Evolutionary conservation across 305 asterid genomes (phyloP).

Genomic region (Solanum hybrid): DNA sequence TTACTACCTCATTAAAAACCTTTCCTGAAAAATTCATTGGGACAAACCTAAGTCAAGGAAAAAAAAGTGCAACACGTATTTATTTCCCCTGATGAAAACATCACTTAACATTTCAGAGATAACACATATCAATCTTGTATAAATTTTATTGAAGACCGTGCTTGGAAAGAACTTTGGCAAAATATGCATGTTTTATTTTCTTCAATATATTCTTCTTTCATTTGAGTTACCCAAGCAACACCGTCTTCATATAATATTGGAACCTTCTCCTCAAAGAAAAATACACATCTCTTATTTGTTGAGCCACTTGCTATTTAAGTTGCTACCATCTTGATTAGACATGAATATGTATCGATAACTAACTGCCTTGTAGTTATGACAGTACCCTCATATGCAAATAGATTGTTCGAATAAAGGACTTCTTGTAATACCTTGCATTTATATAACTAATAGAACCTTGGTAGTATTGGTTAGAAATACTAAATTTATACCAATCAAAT

Average conservation of each 20-base stretch:
- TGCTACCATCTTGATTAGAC: not conserved
- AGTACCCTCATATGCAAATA: not conserved
- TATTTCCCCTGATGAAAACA: not conserved
- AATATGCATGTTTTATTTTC: not conserved
- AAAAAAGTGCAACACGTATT: not conserved
- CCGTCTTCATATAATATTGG: not conserved
- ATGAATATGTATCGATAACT: not conserved
- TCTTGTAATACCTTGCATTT: not conserved
- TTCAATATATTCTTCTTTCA: not conserved
- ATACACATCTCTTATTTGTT: not conserved
- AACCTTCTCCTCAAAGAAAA: not conserved
- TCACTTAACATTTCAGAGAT: not conserved
- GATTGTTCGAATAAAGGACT: not conserved
- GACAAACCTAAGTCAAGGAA: not conserved
- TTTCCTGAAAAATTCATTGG: not conserved
- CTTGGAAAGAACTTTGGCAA: not conserved
- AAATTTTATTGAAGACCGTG: too few relatives aligned
- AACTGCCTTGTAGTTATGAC: not conserved
- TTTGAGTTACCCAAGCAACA: not conserved
- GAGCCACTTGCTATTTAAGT: not conserved
- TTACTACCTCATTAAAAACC: not conserved
- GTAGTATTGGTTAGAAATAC: not conserved
- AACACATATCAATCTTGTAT: not conserved
- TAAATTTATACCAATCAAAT: not conserved
- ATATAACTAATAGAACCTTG: not conserved